These are phyloP conservation scores for Mycena sp. DNA, from an alignment of 1,284 basidiomycete genomes.

Conservation along the genomic window DNA sequence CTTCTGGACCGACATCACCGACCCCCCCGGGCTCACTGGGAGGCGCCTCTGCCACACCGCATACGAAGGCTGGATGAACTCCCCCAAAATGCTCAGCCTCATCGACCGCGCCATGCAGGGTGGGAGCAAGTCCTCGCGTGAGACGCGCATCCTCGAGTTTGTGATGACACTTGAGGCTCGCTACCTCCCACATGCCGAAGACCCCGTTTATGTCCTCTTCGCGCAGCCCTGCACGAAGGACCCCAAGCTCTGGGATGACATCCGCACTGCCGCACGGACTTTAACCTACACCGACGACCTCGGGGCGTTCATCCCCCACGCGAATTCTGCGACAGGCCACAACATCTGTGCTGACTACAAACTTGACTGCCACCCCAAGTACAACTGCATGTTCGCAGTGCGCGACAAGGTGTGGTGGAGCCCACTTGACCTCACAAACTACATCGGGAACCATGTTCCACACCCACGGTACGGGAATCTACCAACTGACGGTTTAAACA, in stretches of 20 bases:
- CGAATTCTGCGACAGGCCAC: background rate
- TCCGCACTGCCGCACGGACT: background rate
- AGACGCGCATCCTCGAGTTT: background rate
- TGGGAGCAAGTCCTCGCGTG: background rate
- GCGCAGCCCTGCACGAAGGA: conserved; percentile 3
- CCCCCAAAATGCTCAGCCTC: background rate
- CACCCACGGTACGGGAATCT: too few species aligned
- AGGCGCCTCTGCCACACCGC: background rate
- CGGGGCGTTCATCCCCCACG: conserved; percentile 1
- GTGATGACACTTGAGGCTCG: background rate
- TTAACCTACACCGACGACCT: background rate
- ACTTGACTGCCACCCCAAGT: conserved; percentile 12
- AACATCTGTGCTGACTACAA: conserved; percentile 13
- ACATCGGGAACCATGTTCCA: too few species aligned
- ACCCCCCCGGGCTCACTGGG: background rate
- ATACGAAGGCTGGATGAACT: background rate
- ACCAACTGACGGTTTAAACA: conserved; percentile 5
- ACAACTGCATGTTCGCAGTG: conserved; percentile 3
- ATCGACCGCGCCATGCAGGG: conserved; percentile 1
- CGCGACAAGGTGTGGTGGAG: conserved; percentile 11
- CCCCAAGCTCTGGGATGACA: conserved; percentile 8
- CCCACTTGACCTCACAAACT: background rate
- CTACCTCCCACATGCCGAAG: background rate
- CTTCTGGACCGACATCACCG: background rate
- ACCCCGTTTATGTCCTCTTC: conserved; percentile 1